Conservation (phyloP, 345 rosid genomes). For the Luvunga scandens region DNA sequence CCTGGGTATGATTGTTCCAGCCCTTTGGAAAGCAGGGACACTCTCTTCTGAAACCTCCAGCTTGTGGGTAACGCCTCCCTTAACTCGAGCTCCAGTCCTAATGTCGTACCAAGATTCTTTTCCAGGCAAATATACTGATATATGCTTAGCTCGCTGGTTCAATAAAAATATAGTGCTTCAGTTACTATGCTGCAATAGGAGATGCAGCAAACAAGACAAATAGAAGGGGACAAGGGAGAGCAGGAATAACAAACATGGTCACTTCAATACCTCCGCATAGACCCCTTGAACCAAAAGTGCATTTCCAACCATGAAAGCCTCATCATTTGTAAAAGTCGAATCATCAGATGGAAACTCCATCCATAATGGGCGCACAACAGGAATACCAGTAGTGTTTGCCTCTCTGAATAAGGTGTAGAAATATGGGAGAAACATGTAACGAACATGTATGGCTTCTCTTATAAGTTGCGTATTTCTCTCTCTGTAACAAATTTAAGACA, state of each 20-base stretch:
- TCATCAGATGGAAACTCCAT: conserved; percentile 98
- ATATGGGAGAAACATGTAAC: conserved; percentile 86
- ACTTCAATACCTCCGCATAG: conserved; percentile 62
- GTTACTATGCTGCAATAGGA: not conserved
- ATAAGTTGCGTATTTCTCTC: conserved; percentile 79
- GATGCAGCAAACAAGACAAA: conserved; percentile 5
- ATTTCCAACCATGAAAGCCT: conserved; percentile 96
- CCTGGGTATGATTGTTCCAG: conserved; percentile 92
- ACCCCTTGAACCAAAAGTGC: conserved; percentile 94
- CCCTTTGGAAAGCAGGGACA: conserved; percentile 94
- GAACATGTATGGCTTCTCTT: conserved; percentile 84
- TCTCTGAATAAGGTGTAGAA: conserved; percentile 95
- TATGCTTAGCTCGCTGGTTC: conserved; percentile 63
- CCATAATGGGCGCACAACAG: conserved; percentile 91
- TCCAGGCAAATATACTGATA: conserved; percentile 84
- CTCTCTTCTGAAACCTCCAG: conserved; percentile 76
- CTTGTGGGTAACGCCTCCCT: conserved; percentile 68
- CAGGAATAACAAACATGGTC: conserved; percentile 1
- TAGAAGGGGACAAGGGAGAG: not conserved
- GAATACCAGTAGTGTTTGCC: conserved; percentile 84
- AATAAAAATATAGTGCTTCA: conserved; percentile 5
- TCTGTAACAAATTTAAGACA: conserved; percentile 41
- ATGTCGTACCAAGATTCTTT: conserved; percentile 87
- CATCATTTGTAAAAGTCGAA: conserved; percentile 78
- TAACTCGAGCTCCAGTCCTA: conserved; percentile 61